Evolutionary conservation across 257 asterid genomes (phyloP).

Genomic region (Thymus quinquecostatus): DNA sequence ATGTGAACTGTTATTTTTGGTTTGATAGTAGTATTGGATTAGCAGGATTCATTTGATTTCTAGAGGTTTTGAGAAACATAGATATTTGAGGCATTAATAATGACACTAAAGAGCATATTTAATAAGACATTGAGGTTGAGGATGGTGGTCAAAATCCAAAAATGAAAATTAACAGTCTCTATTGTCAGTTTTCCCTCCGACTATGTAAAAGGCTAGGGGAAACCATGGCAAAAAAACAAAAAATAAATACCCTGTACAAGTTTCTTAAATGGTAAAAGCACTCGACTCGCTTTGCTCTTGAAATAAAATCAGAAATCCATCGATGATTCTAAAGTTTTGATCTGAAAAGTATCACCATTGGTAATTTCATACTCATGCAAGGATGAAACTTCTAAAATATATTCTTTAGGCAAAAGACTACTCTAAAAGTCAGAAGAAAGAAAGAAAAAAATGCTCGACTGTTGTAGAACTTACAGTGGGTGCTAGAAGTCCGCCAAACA

Average conservation of each 20-base stretch:
- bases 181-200: background rate
- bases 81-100: background rate
- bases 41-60: background rate
- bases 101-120: too few species aligned
- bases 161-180: background rate
- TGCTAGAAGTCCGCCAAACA: slow-evolving; percentile 95
- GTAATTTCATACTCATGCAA: too few species aligned
- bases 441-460: background rate
- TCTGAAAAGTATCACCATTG: background rate
- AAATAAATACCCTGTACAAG: too few species aligned
- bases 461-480: slow-evolving; percentile 68
- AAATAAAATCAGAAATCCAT: background rate
- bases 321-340: background rate
- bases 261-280: background rate
- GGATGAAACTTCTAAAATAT: background rate
- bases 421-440: too few species aligned
- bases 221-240: too few species aligned
- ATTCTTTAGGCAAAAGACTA: too few species aligned
- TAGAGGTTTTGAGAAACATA: background rate
- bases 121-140: too few species aligned
- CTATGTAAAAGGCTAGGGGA: background rate
- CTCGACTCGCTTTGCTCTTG: background rate
- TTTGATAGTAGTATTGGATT: background rate
- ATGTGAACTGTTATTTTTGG: background rate
- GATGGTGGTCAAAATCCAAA: slow-evolving; percentile 1